These are phyloP conservation scores for Fusarium brachygibbosum DNA, from an alignment of 2,329 filamentous ascomycete species.

Conservation along the genomic window DNA sequence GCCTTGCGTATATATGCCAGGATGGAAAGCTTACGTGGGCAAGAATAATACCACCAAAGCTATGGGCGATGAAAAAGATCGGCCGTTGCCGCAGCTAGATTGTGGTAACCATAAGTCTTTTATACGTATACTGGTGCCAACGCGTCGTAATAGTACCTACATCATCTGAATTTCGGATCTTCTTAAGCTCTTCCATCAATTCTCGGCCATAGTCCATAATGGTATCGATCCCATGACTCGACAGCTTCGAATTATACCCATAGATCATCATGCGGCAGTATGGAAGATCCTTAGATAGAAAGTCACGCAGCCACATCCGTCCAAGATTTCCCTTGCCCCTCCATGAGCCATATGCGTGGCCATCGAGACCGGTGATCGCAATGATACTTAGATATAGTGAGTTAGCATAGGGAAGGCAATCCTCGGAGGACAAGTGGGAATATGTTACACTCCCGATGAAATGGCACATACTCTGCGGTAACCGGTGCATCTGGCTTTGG, in stretches of 20 bases:
- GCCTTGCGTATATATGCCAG: too few species aligned
- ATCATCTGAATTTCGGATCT: neutral
- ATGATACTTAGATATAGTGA: too few species aligned
- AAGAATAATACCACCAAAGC: slow-evolving; percentile 8
- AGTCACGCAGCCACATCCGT: slow-evolving; percentile 1
- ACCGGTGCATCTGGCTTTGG: neutral
- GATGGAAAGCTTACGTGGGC: neutral
- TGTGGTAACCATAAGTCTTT: neutral
- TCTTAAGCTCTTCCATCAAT: neutral
- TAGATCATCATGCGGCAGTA: neutral
- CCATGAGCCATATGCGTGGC: neutral
- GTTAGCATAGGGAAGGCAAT: too few species aligned
- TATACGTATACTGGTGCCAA: neutral
- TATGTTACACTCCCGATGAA: too few species aligned
- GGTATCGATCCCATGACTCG: neutral
- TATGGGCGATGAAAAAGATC: neutral
- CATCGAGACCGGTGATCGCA: neutral
- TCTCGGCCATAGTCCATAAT: slow-evolving; percentile 1
- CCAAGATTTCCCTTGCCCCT: neutral
- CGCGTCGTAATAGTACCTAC: neutral
- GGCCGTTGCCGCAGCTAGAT: neutral
- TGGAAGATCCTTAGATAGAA: neutral
- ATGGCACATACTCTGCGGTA: too few species aligned
- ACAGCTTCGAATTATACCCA: neutral
- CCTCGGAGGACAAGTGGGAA: too few species aligned